Base-by-base conservation (phyloP, 441 rosid genomes). In the Isatis lusitanica region DNA sequence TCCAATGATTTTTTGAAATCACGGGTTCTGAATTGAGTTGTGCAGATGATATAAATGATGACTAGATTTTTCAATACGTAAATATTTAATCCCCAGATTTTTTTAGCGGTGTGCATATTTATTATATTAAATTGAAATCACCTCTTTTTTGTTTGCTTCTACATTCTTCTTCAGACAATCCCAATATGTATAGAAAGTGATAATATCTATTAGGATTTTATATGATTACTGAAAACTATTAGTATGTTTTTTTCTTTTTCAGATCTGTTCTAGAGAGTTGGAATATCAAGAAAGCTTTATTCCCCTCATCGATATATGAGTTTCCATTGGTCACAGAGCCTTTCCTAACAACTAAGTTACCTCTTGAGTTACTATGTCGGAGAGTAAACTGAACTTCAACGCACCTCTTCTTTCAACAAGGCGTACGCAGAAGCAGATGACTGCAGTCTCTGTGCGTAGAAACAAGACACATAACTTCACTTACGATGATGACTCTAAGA, bases 371-470 rank as follows among this genome's bases (percentile, higher is more conserved):
- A 21, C 67, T 46, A 94, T 95, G 99, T 91, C 77, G 78, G 96
- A 87, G 64, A 87, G 87, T 76, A 89, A 78, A 67, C 80, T 94
- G 73, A 89, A 94, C 82, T 83, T 92, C 63, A 82, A 85, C 77
- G 86, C 84, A n/a, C 98, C 97, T 3, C 89, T 94, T 70, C 78
- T 92, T 55, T 92, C 99, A 11, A 94, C 84, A 80, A 83, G 99
- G 80, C 83, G 97, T 67, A 77, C 75, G 71, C 80, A 85, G 5
- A 55, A 80, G 13, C 80, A 85, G 5, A 55, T 79, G 11, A 40
- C 81, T 62, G 81, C 66, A 0, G 77, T 77, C 66, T 77, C 77
- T 67, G 66, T 77, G 1, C 81, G 74, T 33, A 61, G 70, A 53
- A 72, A 67, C 81, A 77, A 67, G 74, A 15, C 40, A 7, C 6